A percentile compares a stretch with the other conserved stretches of the same genome.
phyloP scores from a whole-genome alignment of 805 yeast genomes.

The Sungouiozyma intestinalis region DNA sequence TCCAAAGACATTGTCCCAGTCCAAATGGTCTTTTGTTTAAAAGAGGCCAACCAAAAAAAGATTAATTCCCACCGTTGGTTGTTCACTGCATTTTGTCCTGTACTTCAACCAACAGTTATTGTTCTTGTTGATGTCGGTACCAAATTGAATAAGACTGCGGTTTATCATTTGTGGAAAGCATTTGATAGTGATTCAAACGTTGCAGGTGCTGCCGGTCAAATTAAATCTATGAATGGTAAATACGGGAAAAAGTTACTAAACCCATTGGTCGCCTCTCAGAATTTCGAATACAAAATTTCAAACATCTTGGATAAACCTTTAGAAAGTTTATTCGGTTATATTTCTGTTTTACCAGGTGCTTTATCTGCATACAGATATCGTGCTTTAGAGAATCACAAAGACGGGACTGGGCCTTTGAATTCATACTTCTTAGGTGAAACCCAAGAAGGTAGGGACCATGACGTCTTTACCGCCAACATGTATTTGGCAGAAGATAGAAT shows the following conservation, averaged over 20 bases:
- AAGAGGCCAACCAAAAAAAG: conserved; percentile 85
- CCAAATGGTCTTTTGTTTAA: conserved; percentile 83
- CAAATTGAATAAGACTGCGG: conserved; percentile 75
- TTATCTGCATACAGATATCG: conserved; percentile 86
- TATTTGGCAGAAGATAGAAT: conserved; percentile 95
- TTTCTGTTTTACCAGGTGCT: conserved; percentile 92
- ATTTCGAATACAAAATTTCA: conserved; percentile 95
- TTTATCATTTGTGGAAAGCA: conserved; percentile 94
- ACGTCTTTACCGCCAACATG: conserved; percentile 93
- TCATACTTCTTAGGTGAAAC: conserved; percentile 88
- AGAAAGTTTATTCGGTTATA: conserved; percentile 87
- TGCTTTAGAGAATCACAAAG: conserved; percentile 74
- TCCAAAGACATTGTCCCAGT: conserved; percentile 92
- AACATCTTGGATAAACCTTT: conserved; percentile 90
- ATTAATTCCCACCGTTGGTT: conserved; percentile 98
- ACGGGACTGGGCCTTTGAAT: conserved; percentile 84
- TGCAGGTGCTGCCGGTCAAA: conserved; percentile 99
- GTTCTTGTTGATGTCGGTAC: conserved; percentile 95
- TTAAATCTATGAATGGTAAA: conserved; percentile 88
- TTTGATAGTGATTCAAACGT: conserved; percentile 93
- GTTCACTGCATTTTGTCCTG: conserved; percentile 89
- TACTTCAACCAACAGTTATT: conserved; percentile 83
- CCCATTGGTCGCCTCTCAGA: conserved; percentile 92
- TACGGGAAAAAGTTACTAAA: conserved; percentile 72
- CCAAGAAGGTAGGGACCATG: conserved; percentile 45